Conservation (phyloP, 768 basidiomycete genomes). For the Boletus subcaerulescens region DNA sequence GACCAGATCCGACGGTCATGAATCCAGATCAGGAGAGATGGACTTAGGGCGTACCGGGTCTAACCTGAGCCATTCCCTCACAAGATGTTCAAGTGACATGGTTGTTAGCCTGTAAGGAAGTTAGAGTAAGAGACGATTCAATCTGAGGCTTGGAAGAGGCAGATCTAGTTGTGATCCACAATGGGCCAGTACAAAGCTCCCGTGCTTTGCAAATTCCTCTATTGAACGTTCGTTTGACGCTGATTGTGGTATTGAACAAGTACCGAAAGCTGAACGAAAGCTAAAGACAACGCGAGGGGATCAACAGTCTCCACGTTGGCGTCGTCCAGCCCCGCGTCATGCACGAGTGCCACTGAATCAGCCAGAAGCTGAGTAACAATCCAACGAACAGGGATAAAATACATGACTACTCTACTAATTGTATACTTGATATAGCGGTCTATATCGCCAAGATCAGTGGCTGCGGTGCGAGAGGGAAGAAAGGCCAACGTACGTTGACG, state of each 20-base stretch:
- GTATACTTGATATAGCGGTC: slow-evolving; percentile 90
- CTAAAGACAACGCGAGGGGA: not conserved
- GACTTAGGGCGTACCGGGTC: slow-evolving; percentile 38
- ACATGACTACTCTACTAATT: slow-evolving; percentile 52
- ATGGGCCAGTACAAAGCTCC: too few relatives aligned
- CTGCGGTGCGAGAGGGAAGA: not conserved
- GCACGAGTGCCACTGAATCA: not conserved
- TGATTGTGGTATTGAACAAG: too few relatives aligned
- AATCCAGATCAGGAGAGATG: not conserved
- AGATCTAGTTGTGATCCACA: too few relatives aligned
- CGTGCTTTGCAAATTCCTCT: too few relatives aligned
- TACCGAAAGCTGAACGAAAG: not conserved
- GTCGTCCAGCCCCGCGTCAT: too few relatives aligned
- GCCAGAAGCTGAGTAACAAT: not conserved
- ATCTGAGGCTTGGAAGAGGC: too few relatives aligned
- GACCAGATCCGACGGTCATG: not conserved
- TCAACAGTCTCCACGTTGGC: too few relatives aligned
- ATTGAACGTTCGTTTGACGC: too few relatives aligned
- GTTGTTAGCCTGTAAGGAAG: not conserved
- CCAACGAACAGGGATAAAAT: slow-evolving; percentile 11
- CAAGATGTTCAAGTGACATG: slow-evolving; percentile 38
- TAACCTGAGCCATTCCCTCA: slow-evolving; percentile 49
- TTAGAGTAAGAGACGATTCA: too few relatives aligned
- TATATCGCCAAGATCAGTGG: slow-evolving; percentile 28
- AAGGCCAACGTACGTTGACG: slow-evolving; percentile 74